Conservation (phyloP, 495 filamentous ascomycete genomes). For the Cercophora samala region DNA sequence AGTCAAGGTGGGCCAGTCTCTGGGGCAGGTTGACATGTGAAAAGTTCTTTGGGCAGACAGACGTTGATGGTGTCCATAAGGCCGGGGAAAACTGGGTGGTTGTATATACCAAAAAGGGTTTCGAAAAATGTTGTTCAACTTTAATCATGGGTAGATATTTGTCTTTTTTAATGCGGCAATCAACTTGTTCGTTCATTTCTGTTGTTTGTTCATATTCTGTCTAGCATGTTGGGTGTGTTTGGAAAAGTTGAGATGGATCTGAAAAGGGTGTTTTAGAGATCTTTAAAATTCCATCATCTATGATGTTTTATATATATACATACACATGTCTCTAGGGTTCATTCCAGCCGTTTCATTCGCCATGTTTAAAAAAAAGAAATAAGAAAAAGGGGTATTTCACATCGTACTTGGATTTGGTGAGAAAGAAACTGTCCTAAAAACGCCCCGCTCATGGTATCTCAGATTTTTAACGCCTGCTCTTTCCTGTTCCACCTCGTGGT, state of each 20-base stretch:
- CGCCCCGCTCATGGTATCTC: too few species aligned
- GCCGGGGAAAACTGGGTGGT: not conserved
- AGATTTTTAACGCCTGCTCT: too few species aligned
- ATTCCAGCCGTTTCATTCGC: not conserved
- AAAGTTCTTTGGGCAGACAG: not conserved
- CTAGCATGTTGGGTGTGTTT: not conserved
- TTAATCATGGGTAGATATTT: not conserved
- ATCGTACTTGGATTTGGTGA: too few species aligned
- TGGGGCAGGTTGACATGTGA: constrained; percentile 56
- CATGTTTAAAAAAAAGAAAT: too few species aligned
- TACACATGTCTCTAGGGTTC: not conserved
- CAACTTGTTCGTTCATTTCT: constrained; percentile 10
- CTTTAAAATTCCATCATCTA: not conserved
- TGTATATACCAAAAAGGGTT: constrained; percentile 5
- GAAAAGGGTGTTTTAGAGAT: not conserved
- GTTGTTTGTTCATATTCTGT: not conserved
- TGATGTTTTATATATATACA: not conserved
- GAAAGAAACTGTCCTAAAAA: too few species aligned
- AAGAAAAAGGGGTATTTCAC: too few species aligned
- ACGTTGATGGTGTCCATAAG: not conserved
- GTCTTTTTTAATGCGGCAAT: constrained; percentile 11
- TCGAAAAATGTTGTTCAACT: constrained; percentile 1
- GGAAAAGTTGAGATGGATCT: not conserved
- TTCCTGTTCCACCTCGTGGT: too few species aligned
- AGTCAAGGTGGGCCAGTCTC: constrained; percentile 80